Conservation (phyloP, 371 early-diverging fungal species). For the Saksenaea vasiformis region DNA sequence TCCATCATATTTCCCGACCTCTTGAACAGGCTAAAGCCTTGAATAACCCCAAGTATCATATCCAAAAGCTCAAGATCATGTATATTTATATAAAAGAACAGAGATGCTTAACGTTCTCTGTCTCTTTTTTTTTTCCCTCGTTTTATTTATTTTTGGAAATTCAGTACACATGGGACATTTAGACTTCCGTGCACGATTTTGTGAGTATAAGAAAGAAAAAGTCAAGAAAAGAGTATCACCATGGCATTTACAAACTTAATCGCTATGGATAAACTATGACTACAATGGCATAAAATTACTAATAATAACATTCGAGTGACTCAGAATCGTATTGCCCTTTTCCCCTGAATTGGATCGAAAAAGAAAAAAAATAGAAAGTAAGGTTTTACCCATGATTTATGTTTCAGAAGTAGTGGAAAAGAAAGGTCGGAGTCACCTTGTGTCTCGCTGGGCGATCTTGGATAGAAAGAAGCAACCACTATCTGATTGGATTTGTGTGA, state of each 20-base stretch:
- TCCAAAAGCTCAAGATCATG: background rate
- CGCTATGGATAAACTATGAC: background rate
- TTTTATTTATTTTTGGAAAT: background rate
- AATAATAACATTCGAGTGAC: background rate
- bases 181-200: conserved; percentile 1
- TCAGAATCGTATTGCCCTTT: background rate
- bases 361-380: background rate
- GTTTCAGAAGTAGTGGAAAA: background rate
- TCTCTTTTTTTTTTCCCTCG: background rate
- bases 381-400: background rate
- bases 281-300: background rate
- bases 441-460: background rate
- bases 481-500: background rate
- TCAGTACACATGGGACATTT: background rate
- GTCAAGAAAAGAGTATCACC: background rate
- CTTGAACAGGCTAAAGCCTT: background rate
- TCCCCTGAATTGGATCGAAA: background rate
- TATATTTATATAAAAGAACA: background rate
- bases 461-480: background rate
- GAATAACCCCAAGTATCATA: background rate
- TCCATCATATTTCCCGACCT: background rate
- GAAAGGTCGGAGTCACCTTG: background rate
- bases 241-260: too few relatives aligned
- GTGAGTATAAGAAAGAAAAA: conserved; percentile 2
- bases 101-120: background rate